Conservation (phyloP, 2,329 filamentous ascomycete genomes). For the Fonsecaea multimorphosa region DNA sequence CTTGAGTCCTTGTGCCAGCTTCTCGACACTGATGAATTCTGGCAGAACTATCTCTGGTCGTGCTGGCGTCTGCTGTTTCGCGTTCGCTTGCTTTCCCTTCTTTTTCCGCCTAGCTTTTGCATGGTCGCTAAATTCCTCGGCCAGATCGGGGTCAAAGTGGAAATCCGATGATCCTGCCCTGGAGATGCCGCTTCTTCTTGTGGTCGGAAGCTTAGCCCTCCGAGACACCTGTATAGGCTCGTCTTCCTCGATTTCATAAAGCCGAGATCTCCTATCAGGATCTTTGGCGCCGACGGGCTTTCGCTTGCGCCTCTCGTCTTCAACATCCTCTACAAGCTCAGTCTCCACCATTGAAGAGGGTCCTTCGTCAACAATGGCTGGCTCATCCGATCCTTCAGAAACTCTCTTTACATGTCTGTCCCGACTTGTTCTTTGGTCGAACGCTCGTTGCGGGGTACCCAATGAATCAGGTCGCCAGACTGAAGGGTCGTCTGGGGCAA, state of each 20-base stretch:
- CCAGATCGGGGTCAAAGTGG: slow-evolving; percentile 43
- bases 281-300: slow-evolving; percentile 19
- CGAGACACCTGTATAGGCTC: slow-evolving; percentile 17
- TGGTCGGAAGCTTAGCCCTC: slow-evolving; percentile 2
- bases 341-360: slow-evolving; percentile 45
- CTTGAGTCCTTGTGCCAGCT: slow-evolving; percentile 76
- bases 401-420: not conserved
- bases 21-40: slow-evolving; percentile 87
- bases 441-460: not conserved
- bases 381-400: not conserved
- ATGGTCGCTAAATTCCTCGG: slow-evolving; percentile 47
- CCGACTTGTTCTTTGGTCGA: not conserved
- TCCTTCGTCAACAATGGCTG: not conserved
- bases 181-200: slow-evolving; percentile 16
- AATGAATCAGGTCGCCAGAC: slow-evolving; percentile 8
- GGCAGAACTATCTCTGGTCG: slow-evolving; percentile 75
- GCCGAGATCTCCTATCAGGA: slow-evolving; percentile 27
- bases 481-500: slow-evolving; percentile 1
- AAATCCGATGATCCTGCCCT: slow-evolving; percentile 24
- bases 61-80: slow-evolving; percentile 52
- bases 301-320: slow-evolving; percentile 15
- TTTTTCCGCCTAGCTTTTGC: slow-evolving; percentile 27
- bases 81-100: slow-evolving; percentile 47
- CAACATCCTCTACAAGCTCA: slow-evolving; percentile 38
- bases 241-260: slow-evolving; percentile 33